Conservation (phyloP, 1,284 basidiomycete genomes). For the Moesziomyces globuligerus region DNA sequence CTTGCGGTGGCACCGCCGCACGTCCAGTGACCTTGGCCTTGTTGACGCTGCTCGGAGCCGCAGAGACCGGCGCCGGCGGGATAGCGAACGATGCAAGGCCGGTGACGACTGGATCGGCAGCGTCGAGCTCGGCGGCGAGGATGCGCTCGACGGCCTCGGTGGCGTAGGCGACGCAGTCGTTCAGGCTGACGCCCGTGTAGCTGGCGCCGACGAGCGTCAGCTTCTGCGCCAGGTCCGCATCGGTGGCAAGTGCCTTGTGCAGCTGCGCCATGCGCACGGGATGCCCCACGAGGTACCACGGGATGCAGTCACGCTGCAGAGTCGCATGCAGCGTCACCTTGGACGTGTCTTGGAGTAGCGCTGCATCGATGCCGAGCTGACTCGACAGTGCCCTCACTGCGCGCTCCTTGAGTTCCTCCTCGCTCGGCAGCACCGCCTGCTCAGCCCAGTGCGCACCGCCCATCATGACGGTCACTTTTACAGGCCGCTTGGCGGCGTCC, state of each 20-base stretch:
- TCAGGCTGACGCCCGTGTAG: conserved; percentile 87
- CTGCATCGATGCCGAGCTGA: conserved; percentile 49
- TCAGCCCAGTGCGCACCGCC: conserved; percentile 74
- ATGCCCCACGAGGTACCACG: conserved; percentile 82
- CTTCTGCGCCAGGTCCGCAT: conserved; percentile 71
- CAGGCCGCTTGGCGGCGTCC: conserved; percentile 31
- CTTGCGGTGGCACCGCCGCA: conserved; percentile 13
- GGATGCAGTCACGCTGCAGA: conserved; percentile 82
- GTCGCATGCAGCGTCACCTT: conserved; percentile 66
- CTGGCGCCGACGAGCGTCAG: conserved; percentile 85
- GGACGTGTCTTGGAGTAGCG: conserved; percentile 22
- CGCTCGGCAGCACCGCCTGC: conserved; percentile 71
- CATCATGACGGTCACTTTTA: conserved; percentile 89
- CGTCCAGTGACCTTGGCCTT: conserved; percentile 8
- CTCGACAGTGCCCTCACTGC: conserved; percentile 50
- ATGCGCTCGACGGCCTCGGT: conserved; percentile 39
- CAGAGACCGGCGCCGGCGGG: conserved; percentile 11
- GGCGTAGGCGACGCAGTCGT: conserved; percentile 77
- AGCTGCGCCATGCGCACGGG: conserved; percentile 76
- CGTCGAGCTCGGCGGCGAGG: conserved; percentile 35
- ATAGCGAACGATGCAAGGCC: conserved; percentile 34
- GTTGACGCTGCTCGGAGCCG: not conserved
- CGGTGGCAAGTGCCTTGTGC: conserved; percentile 68
- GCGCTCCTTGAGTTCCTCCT: conserved; percentile 34
- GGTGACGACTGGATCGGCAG: conserved; percentile 19